Evolutionary conservation across 805 yeast species (phyloP).

Genomic region (Ogataea populi-albae): DNA sequence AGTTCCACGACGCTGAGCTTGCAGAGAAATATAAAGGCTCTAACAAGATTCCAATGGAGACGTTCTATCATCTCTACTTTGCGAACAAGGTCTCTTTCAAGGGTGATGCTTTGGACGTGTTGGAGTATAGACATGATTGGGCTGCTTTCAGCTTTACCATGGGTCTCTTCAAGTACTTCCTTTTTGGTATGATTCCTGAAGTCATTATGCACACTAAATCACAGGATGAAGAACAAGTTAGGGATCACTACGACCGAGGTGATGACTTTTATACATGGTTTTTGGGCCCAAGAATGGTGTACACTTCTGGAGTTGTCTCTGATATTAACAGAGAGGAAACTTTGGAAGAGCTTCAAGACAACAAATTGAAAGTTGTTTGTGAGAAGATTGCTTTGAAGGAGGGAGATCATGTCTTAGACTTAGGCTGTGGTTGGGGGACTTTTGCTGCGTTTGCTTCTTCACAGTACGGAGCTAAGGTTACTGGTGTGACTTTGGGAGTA

Average conservation of each 20-base stretch:
- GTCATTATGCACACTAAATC: conserved; percentile 88
- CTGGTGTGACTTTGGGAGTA: conserved; percentile 86
- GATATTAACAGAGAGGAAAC: conserved; percentile 72
- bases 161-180: conserved; percentile 72
- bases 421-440: conserved; percentile 98
- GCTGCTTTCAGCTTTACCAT: conserved; percentile 75
- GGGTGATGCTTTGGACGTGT: conserved; percentile 79
- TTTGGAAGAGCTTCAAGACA: conserved; percentile 80
- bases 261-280: conserved; percentile 94
- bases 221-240: conserved; percentile 94
- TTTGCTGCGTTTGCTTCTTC: conserved; percentile 80
- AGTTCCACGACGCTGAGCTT: conserved; percentile 72
- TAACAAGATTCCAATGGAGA: conserved; percentile 85
- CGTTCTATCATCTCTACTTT: conserved; percentile 85
- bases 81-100: conserved; percentile 81
- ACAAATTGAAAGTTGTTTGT: conserved; percentile 82
- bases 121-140: conserved; percentile 93
- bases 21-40: conserved; percentile 67
- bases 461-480: conserved; percentile 78
- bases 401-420: conserved; percentile 75
- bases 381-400: conserved; percentile 73
- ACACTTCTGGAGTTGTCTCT: conserved; percentile 80
- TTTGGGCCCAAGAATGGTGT: conserved; percentile 91
- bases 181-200: conserved; percentile 89
- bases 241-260: conserved; percentile 95